A percentile compares a stretch with the other conserved stretches of the same genome.
These are phyloP conservation scores for Nannochloropsis salina DNA, from an alignment of 108 stramenopile genomes.

Conservation along the genomic window DNA sequence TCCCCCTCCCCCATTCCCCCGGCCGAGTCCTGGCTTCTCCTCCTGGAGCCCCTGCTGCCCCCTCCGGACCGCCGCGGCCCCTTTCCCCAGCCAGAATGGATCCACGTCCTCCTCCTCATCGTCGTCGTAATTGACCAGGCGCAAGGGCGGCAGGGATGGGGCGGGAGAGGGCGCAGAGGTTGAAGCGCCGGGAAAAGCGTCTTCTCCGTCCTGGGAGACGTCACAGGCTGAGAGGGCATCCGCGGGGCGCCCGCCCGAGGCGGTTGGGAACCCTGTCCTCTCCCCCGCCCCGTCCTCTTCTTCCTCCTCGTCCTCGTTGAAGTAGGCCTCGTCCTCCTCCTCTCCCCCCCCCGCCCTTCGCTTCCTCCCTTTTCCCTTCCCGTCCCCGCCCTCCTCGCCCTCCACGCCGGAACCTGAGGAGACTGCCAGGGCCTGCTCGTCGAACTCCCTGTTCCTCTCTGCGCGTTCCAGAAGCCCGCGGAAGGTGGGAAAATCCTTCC, in stretches of 20 bases:
- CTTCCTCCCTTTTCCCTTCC: not conserved
- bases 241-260: too few relatives aligned
- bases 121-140: slow-evolving; percentile 23
- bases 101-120: slow-evolving; percentile 19
- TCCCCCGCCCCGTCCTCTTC: not conserved
- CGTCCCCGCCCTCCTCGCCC: not conserved
- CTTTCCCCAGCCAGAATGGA: not conserved
- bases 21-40: not conserved
- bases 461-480: slow-evolving; percentile 25
- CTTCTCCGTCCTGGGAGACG: too few relatives aligned
- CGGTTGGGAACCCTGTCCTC: not conserved
- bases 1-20: not conserved
- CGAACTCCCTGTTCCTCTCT: slow-evolving; percentile 39
- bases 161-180: slow-evolving; percentile 20
- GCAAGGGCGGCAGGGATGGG: not conserved
- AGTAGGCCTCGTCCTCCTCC: slow-evolving; percentile 27
- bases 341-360: not conserved
- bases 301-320: not conserved
- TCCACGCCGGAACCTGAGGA: not conserved
- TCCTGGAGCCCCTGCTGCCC: not conserved
- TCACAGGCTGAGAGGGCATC: too few relatives aligned
- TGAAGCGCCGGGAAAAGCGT: not conserved
- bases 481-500: not conserved
- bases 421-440: slow-evolving; percentile 29
- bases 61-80: not conserved